phyloP scores from a whole-genome alignment of 2,329 filamentous ascomycete species.

The Venturia pyrina region DNA sequence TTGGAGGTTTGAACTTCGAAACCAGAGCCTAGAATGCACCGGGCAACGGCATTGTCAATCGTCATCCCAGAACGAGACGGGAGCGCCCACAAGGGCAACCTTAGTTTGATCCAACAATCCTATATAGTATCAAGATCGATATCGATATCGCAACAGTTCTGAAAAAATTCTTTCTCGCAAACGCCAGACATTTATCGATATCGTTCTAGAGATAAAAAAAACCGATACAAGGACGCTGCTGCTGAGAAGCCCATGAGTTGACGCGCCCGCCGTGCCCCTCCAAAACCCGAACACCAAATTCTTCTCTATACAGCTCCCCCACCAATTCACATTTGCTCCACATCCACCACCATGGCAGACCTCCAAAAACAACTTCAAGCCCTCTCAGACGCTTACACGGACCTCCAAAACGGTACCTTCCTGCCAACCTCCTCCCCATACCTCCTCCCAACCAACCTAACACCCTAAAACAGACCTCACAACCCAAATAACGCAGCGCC shows the following conservation, averaged over 20 bases:
- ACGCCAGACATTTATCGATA: background rate
- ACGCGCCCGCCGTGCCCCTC: background rate
- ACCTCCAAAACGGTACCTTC: constrained; percentile 68
- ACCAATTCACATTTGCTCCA: background rate
- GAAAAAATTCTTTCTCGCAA: background rate
- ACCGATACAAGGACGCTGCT: background rate
- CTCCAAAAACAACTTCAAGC: constrained; percentile 68
- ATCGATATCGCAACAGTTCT: background rate
- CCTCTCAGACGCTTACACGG: constrained; percentile 79
- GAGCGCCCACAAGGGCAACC: too few species aligned
- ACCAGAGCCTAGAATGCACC: background rate
- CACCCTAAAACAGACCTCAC: constrained; percentile 57
- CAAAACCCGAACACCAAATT: background rate
- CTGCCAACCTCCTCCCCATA: constrained; percentile 79
- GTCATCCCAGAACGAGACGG: too few species aligned
- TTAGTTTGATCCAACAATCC: too few species aligned
- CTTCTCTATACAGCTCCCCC: background rate
- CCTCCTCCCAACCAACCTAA: constrained; percentile 22
- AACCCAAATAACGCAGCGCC: constrained; percentile 62
- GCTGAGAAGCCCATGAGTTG: too few species aligned
- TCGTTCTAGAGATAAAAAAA: background rate
- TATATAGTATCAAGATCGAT: too few species aligned
- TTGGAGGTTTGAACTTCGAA: background rate
- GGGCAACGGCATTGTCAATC: background rate
- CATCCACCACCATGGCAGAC: constrained; percentile 48